Evolutionary conservation across 768 basidiomycete genomes (phyloP).

Genomic region (Boletus rex-veris): DNA sequence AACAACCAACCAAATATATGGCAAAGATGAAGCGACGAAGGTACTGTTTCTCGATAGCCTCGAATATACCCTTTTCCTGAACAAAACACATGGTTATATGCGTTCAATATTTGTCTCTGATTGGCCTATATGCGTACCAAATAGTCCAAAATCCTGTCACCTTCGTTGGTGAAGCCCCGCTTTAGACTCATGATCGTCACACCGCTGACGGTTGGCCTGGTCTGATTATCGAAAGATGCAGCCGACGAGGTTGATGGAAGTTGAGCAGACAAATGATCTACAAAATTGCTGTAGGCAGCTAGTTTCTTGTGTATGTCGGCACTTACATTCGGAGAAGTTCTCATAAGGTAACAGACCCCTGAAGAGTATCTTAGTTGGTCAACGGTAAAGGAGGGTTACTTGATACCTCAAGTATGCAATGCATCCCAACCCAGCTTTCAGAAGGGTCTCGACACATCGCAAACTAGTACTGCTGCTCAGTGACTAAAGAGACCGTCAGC

Average conservation of each 20-base stretch:
- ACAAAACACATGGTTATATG: constrained; percentile 3
- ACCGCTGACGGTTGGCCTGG: constrained; percentile 48
- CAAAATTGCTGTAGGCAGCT: not conserved
- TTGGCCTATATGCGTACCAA: constrained; percentile 47
- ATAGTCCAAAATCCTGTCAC: constrained; percentile 77
- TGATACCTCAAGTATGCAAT: constrained; percentile 70
- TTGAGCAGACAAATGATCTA: constrained; percentile 30
- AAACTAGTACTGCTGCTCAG: constrained; percentile 60
- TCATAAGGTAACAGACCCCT: constrained; percentile 78
- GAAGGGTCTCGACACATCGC: constrained; percentile 65
- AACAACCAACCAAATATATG: constrained; percentile 64
- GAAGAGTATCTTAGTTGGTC: constrained; percentile 8
- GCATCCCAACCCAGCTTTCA: constrained; percentile 70
- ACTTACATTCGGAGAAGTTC: constrained; percentile 67
- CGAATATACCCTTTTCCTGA: constrained; percentile 84
- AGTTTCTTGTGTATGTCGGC: not conserved
- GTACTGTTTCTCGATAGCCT: constrained; percentile 82
- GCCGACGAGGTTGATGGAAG: constrained; percentile 32
- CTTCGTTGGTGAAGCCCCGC: constrained; percentile 78
- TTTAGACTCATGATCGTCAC: constrained; percentile 73
- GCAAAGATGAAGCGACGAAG: constrained; percentile 83
- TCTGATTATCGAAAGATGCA: constrained; percentile 37
- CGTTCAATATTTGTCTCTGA: constrained; percentile 6
- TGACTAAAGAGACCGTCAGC: constrained; percentile 32
- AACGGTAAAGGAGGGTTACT: not conserved